Evolutionary conservation across 805 yeast species (phyloP), one percentile per base, ranked within the genome.

Genomic region (Starmerella khaoyaiensis): DNA sequence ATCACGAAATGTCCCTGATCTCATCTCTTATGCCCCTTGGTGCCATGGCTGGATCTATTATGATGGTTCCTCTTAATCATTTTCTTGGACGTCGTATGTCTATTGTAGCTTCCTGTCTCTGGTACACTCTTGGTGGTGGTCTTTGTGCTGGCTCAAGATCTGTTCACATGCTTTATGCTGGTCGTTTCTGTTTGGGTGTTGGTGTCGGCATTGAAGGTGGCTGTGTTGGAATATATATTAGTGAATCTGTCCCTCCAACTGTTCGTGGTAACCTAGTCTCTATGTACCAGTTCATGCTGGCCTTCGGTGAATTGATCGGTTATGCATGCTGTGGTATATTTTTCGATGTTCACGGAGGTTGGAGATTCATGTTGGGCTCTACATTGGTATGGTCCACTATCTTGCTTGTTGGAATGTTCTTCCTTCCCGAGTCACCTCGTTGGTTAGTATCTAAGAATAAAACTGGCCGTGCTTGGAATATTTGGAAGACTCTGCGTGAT

Each of bases 171-270:
- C 60, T 78, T 65, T 64, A 65, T 56, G 74, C 74, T 39, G 71
- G 77, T 52, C 66, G 79, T 50, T 68, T 73, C 46, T 51, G 73
- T 37, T 58, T 74, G 25, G 81, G 81, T 42, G 55, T 71, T 26
- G 80, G 79, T 49, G 69, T 74, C 37, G 81, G 81, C 42, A 63
- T 74, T 31, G 79, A 73, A 55, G 75, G 77, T 52, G 77, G 76
- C 31, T 66, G 72, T 50, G 75, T 74, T 45, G 74, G 75, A 48
- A 67, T 72, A 37, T 74, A 73, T 50, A 69, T 74, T 36, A 65
- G 76, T 19, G 80, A 75, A 50, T 67, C 70, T 37, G 72, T 69
- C 21, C 78, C 78, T 8, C 65, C 76, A 1, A 52, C 53, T n/a
- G 63, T 31, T 20, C 64, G 80, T 46, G 80, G 80, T 47, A 67